phyloP scores from a whole-genome alignment of 495 filamentous ascomycete species.

The Clohesyomyces aquaticus region DNA sequence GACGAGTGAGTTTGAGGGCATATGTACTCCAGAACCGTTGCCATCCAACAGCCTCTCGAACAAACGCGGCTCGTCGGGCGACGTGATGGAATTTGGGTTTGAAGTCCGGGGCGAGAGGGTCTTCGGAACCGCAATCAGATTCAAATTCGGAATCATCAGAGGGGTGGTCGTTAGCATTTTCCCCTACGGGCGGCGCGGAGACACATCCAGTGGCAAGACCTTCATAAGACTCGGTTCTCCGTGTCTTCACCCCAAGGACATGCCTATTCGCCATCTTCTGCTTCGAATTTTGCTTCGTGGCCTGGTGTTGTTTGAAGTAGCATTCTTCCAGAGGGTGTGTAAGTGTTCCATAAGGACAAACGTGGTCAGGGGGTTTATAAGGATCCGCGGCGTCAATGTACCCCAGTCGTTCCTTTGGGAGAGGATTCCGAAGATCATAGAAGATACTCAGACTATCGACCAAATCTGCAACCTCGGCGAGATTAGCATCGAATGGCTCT shows the following conservation, averaged over 20 bases:
- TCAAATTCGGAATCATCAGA: constrained; percentile 18
- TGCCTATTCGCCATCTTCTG: constrained; percentile 29
- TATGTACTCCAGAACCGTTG: constrained; percentile 34
- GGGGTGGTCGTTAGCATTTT: constrained; percentile 20
- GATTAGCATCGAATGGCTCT: constrained; percentile 9
- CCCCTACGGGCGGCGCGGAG: constrained; percentile 8
- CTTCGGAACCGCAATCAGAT: background rate
- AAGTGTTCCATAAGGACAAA: background rate
- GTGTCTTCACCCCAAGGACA: background rate
- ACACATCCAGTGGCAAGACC: constrained; percentile 1
- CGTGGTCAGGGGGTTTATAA: background rate
- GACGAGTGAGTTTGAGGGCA: constrained; percentile 20
- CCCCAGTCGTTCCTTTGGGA: background rate
- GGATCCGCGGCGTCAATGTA: constrained; percentile 7
- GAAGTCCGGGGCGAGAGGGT: too few relatives aligned
- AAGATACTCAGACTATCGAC: constrained; percentile 25
- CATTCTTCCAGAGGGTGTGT: background rate
- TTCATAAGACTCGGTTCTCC: background rate
- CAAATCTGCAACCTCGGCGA: constrained; percentile 14
- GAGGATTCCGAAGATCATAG: constrained; percentile 30
- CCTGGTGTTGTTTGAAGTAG: background rate
- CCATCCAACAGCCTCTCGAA: constrained; percentile 32
- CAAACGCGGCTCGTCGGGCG: constrained; percentile 12
- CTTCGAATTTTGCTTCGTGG: background rate
- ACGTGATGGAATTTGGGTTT: constrained; percentile 4